These are phyloP conservation scores for Citrullus amarus DNA, from an alignment of 306 rosid species.

Conservation along the genomic window DNA sequence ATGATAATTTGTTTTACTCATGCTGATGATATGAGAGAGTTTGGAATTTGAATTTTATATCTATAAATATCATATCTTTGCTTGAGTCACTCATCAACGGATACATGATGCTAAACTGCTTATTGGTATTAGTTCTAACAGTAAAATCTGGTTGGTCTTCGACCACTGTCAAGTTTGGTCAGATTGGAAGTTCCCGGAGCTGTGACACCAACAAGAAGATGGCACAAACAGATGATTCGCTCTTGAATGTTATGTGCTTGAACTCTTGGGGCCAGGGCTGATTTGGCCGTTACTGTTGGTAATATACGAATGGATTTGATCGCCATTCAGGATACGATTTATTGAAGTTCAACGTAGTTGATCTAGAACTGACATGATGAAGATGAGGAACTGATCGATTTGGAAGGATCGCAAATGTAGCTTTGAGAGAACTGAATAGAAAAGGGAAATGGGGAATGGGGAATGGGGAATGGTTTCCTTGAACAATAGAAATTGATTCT, in stretches of 20 bases:
- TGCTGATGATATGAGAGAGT: not conserved
- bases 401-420: not conserved
- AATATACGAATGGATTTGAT: not conserved
- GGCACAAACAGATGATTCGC: conserved; percentile 58
- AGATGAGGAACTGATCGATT: not conserved
- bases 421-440: not conserved
- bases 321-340: not conserved
- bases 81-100: too few relatives aligned
- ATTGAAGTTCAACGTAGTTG: not conserved
- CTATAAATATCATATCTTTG: too few relatives aligned
- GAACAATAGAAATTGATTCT: not conserved
- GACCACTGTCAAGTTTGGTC: conserved; percentile 22
- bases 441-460: not conserved
- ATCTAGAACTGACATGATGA: not conserved
- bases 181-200: conserved; percentile 25
- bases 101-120: too few relatives aligned
- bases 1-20: not conserved
- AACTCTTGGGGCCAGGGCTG: conserved; percentile 90
- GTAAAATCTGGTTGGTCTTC: conserved; percentile 15
- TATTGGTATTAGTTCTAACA: too few relatives aligned
- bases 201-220: conserved; percentile 22
- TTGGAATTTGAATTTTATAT: too few relatives aligned
- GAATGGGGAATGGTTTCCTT: not conserved
- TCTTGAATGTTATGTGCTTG: conserved; percentile 70
- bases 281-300: conserved; percentile 1